phyloP scores from a whole-genome alignment of 176 grass and related monocot genomes.

The Oryza longistaminata region DNA sequence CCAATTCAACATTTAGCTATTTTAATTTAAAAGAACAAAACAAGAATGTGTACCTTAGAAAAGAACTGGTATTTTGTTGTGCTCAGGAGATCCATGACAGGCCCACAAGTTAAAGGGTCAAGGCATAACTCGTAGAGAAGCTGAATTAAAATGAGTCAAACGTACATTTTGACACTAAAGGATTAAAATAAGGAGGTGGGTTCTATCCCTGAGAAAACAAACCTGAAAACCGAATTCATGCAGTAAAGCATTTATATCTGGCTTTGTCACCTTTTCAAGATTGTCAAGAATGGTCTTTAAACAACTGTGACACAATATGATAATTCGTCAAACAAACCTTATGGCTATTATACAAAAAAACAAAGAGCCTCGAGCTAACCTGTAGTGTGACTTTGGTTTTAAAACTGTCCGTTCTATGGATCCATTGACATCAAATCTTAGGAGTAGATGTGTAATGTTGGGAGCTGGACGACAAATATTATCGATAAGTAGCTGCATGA shows the following conservation, averaged over 20 bases:
- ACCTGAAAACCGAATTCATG: constrained; percentile 99
- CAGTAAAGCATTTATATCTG: constrained; percentile 76
- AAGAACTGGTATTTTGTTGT: constrained; percentile 92
- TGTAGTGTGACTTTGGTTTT: constrained; percentile 95
- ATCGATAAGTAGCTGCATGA: constrained; percentile 86
- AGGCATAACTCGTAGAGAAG: constrained; percentile 84
- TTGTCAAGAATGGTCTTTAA: constrained; percentile 98
- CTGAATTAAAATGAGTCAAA: constrained; percentile 50
- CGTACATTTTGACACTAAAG: constrained; percentile 5
- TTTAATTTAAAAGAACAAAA: constrained; percentile 33
- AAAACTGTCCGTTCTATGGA: constrained; percentile 71
- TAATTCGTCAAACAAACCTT: constrained; percentile 42
- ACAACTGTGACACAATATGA: constrained; percentile 57
- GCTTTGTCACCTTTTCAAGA: constrained; percentile 76
- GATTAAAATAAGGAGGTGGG: constrained; percentile 3
- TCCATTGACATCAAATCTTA: constrained; percentile 81
- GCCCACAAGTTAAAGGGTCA: constrained; percentile 68
- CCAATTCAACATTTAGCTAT: constrained; percentile 7
- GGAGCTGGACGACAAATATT: constrained; percentile 87
- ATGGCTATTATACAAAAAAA: constrained; percentile 40
- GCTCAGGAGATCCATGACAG: constrained; percentile 89
- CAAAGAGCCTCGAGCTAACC: constrained; percentile 42
- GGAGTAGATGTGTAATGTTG: constrained; percentile 88
- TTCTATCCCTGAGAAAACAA: constrained; percentile 2
- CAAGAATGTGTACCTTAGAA: constrained; percentile 71